These are phyloP conservation scores for Coniochaeta prunicola DNA, from an alignment of 2,329 filamentous ascomycete species.

Conservation along the genomic window DNA sequence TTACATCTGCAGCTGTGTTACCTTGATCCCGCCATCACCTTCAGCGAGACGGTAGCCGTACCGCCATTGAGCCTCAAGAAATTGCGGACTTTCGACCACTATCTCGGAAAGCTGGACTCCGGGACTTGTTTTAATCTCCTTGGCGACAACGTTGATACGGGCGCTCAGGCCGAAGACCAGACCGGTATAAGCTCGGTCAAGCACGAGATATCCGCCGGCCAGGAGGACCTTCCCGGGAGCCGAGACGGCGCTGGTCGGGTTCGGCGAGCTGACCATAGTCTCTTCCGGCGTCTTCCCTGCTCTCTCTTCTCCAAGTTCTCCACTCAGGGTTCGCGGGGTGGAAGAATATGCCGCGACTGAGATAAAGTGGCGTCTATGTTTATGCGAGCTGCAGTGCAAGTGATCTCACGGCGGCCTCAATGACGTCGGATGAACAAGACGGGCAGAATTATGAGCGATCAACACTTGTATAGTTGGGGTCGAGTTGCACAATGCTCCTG, in stretches of 20 bases:
- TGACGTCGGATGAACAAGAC: not conserved
- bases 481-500: not conserved
- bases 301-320: not conserved
- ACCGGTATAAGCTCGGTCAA: slow-evolving; percentile 80
- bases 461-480: not conserved
- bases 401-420: not conserved
- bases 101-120: slow-evolving; percentile 65
- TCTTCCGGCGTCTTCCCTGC: not conserved
- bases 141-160: slow-evolving; percentile 57
- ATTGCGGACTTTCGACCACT: slow-evolving; percentile 86
- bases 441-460: not conserved
- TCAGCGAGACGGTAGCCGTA: slow-evolving; percentile 69
- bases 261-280: not conserved
- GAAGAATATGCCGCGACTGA: not conserved
- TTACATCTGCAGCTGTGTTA: slow-evolving; percentile 74
- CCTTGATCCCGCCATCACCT: slow-evolving; percentile 70
- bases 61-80: slow-evolving; percentile 77
- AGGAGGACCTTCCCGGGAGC: slow-evolving; percentile 95
- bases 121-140: slow-evolving; percentile 48
- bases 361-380: not conserved
- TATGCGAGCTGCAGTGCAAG: not conserved
- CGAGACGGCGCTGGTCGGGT: slow-evolving; percentile 58
- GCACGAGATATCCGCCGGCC: slow-evolving; percentile 88
- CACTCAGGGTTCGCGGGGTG: not conserved
- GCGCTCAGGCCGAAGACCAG: slow-evolving; percentile 62